Conservation (phyloP, 2,329 filamentous ascomycete species). For the Botrytis pseudocinerea region DNA sequence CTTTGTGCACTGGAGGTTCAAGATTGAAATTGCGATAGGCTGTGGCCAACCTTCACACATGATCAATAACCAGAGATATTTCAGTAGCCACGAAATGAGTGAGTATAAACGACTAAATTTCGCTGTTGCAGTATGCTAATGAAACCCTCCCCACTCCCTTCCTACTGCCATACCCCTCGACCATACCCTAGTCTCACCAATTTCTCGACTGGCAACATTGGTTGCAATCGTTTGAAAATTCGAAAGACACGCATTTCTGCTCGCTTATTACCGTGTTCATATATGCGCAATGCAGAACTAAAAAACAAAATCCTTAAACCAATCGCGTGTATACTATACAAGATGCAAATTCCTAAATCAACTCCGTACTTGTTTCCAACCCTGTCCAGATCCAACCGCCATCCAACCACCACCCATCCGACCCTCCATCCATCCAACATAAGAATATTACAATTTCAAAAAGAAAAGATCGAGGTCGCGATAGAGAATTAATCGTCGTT, state of each 20-base stretch:
- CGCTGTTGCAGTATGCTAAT: neutral
- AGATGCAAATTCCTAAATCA: neutral
- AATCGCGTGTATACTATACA: slow-evolving; percentile 4
- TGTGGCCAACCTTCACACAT: neutral
- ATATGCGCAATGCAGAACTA: neutral
- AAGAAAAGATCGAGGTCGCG: neutral
- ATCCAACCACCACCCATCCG: neutral
- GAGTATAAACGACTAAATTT: neutral
- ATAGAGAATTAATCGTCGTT: slow-evolving; percentile 4
- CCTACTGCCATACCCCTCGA: neutral
- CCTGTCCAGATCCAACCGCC: neutral
- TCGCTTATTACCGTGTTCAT: neutral
- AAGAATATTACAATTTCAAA: slow-evolving; percentile 1
- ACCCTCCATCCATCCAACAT: neutral
- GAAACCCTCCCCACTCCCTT: too few species aligned
- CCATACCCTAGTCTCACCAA: neutral
- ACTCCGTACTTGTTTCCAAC: slow-evolving; percentile 10
- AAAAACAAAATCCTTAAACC: neutral
- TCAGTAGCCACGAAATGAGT: neutral
- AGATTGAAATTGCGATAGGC: neutral
- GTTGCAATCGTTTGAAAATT: neutral
- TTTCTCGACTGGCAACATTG: too few species aligned
- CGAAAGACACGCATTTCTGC: neutral
- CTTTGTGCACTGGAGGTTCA: neutral
- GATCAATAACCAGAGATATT: neutral